Conservation (phyloP, 352 stramenopile species). For the Globisporangium spinosum region DNA sequence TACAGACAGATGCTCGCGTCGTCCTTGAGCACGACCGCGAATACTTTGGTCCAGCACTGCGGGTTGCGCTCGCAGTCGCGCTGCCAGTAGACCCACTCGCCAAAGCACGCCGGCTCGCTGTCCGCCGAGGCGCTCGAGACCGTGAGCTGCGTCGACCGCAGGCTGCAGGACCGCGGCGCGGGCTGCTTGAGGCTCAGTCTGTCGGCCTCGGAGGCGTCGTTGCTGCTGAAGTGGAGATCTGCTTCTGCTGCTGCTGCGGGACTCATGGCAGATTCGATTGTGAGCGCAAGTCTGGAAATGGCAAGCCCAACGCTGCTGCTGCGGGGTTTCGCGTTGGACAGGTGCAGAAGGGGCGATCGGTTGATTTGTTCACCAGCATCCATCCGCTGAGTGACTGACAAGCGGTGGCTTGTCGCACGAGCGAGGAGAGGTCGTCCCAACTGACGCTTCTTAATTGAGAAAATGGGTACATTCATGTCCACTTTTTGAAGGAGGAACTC, state of each 20-base stretch:
- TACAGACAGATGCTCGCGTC: slow-evolving; percentile 35
- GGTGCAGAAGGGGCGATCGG: not conserved
- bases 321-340: slow-evolving; percentile 1
- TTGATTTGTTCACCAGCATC: not conserved
- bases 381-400: not conserved
- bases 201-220: not conserved
- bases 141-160: slow-evolving; percentile 9
- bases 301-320: not conserved
- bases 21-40: slow-evolving; percentile 37
- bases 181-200: not conserved
- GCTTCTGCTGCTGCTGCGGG: not conserved
- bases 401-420: not conserved
- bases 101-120: slow-evolving; percentile 16
- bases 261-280: not conserved
- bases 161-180: not conserved
- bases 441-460: not conserved
- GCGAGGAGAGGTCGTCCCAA: not conserved
- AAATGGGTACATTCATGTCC: not conserved
- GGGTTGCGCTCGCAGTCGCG: slow-evolving; percentile 28
- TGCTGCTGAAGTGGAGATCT: not conserved
- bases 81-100: slow-evolving; percentile 52
- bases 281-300: not conserved
- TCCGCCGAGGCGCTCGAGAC: not conserved
- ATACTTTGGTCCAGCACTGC: slow-evolving; percentile 45
- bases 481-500: not conserved